Conservation (phyloP, 371 early-diverging fungal species). For the Blakeslea trispora region DNA sequence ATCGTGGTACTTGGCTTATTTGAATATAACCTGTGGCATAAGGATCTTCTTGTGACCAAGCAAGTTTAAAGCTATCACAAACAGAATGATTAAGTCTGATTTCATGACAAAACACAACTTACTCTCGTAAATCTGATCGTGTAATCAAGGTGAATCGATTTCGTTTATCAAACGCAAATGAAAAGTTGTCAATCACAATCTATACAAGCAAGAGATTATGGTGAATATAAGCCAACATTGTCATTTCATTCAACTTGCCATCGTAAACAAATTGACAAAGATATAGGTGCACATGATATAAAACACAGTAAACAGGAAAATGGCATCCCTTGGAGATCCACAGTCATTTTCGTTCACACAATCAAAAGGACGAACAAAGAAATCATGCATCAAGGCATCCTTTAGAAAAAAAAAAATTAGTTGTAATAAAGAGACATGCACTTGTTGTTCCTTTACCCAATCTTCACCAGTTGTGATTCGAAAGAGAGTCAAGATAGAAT, state of each 20-base stretch:
- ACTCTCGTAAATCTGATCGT: slow-evolving; percentile 47
- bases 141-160: slow-evolving; percentile 53
- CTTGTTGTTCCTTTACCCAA: slow-evolving; percentile 45
- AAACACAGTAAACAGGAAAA: slow-evolving; percentile 45
- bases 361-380: slow-evolving; percentile 36
- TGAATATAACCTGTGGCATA: slow-evolving; percentile 52
- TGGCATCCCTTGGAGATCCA: slow-evolving; percentile 45
- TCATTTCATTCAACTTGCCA: slow-evolving; percentile 30
- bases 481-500: slow-evolving; percentile 46
- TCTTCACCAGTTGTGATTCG: slow-evolving; percentile 62
- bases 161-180: slow-evolving; percentile 56
- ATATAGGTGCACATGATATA: slow-evolving; percentile 59
- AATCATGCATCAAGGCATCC: slow-evolving; percentile 61
- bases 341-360: slow-evolving; percentile 52
- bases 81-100: too few species aligned
- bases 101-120: too few species aligned
- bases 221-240: neutral
- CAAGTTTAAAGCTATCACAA: slow-evolving; percentile 53
- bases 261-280: slow-evolving; percentile 56
- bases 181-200: slow-evolving; percentile 59
- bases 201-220: slow-evolving; percentile 5
- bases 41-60: slow-evolving; percentile 52
- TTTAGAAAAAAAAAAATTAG: slow-evolving; percentile 7
- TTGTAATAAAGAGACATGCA: too few species aligned
- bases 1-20: slow-evolving; percentile 41